Evolutionary conservation across 306 rosid species (phyloP).

Genomic region (Cicer judaicum): DNA sequence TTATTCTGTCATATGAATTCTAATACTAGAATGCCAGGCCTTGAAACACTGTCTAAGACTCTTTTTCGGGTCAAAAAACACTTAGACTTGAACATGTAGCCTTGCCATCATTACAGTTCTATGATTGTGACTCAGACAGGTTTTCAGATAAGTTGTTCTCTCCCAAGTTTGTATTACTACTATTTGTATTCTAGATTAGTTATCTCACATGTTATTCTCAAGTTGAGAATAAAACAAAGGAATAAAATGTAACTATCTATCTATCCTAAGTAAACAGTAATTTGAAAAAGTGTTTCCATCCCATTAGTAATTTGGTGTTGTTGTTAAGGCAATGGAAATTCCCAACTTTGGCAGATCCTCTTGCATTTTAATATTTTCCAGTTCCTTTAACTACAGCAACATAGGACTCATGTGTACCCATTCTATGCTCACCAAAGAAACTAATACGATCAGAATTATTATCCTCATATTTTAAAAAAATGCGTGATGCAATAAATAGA

Average conservation of each 20-base stretch:
- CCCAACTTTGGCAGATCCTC: slow-evolving; percentile 52
- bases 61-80: no score
- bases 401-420: slow-evolving; percentile 40
- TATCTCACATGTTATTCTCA: no score
- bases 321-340: slow-evolving; percentile 20
- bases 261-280: slow-evolving; percentile 42
- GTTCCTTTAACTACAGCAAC: slow-evolving; percentile 55
- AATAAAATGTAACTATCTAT: neutral
- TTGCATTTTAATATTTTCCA: slow-evolving; percentile 49
- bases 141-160: neutral
- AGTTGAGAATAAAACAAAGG: no score
- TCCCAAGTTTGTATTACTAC: no score
- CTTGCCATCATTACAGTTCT: neutral
- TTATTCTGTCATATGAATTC: neutral
- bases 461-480: neutral
- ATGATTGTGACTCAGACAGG: neutral
- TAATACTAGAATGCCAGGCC: neutral
- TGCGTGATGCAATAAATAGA: no score
- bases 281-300: slow-evolving; percentile 41
- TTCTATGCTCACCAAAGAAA: slow-evolving; percentile 53
- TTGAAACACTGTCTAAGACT: neutral
- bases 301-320: slow-evolving; percentile 33
- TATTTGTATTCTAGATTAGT: no score
- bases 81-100: neutral
- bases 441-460: slow-evolving; percentile 40